Conservation (phyloP, 139 green algal genomes). For the Yamagishiella unicocca region DNA sequence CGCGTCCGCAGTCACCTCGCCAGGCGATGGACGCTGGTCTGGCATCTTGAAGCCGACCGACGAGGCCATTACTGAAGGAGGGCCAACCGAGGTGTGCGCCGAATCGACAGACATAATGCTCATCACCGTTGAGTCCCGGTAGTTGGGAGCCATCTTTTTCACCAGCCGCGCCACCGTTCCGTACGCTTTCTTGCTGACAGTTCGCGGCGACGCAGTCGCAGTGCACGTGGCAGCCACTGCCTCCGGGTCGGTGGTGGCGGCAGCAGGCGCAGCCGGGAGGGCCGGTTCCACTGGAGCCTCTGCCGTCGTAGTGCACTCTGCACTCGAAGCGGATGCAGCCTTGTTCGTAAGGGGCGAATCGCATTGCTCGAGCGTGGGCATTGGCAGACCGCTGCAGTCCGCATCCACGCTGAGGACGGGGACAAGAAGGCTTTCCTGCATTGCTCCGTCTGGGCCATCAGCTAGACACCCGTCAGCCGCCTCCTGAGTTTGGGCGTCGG, state of each 20-base stretch:
- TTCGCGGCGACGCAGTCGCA: neutral
- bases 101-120: neutral
- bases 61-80: neutral
- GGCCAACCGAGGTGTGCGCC: neutral
- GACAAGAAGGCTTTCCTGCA: neutral
- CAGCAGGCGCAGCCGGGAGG: too few species aligned
- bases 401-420: neutral
- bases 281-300: too few species aligned
- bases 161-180: slow-evolving; percentile 20
- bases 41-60: neutral
- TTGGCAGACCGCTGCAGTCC: slow-evolving; percentile 22
- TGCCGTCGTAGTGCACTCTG: too few species aligned
- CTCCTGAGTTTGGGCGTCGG: neutral
- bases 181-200: slow-evolving; percentile 15
- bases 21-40: neutral
- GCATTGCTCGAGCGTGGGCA: slow-evolving; percentile 17
- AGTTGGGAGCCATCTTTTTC: slow-evolving; percentile 13
- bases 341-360: slow-evolving; percentile 10
- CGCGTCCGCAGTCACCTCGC: neutral
- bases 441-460: too few species aligned
- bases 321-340: neutral
- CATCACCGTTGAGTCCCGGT: slow-evolving; percentile 3
- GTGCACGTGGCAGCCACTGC: neutral
- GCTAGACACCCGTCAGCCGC: too few species aligned
- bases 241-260: neutral